Evolutionary conservation across 257 asterid species (phyloP), one percentile per base, ranked within the genome.

Genomic region (Solanum paucissectum): DNA sequence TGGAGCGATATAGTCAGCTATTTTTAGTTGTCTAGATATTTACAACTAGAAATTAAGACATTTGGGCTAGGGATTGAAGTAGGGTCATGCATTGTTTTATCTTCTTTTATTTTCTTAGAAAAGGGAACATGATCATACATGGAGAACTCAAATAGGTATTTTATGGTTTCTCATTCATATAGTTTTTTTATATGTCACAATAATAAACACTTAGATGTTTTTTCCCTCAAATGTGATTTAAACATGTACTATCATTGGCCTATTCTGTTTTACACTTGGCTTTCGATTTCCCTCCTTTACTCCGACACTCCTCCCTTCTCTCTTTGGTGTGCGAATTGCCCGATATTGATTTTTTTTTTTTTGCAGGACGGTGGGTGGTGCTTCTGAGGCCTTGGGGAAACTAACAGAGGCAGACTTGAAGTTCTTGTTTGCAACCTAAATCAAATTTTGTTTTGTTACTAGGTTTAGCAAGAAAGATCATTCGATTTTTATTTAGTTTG

Each of bases 301-400:
- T 12, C 1, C 2, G 10, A 34, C 32, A 74, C n/a, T 69, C 7
- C 27, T 66, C 46, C 25, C 9, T 74, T 60, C 66, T 40, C 25
- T 34, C 25, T 44, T 34, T 71, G n/a, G 85, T 44, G 23, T 68
- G 87, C 83, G 44, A 76, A 74, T 83, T 83, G 0, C 7, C n/a
- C 13, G 14, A 20, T 37, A 36, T 44, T 87, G 82, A 68, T 49
- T 12, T 23, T 4, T 18, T 89, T 4, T 5, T 21, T 42, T 90
- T 84, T 89, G 86, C 91, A 96, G 98, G 92, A 96, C 95, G 82
- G 95, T 95, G 12, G 97, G 98, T 87, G 98, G 98, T 49, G 91
- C 92, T 85, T 87, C 96, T 1, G 97, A 94, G 87, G 98, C 98
- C 66, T 87, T 94, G 38, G 95, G 96, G 14, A 96, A 94, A 88